Conservation (phyloP, 2,329 filamentous ascomycete species). For the Fusarium citri region DNA sequence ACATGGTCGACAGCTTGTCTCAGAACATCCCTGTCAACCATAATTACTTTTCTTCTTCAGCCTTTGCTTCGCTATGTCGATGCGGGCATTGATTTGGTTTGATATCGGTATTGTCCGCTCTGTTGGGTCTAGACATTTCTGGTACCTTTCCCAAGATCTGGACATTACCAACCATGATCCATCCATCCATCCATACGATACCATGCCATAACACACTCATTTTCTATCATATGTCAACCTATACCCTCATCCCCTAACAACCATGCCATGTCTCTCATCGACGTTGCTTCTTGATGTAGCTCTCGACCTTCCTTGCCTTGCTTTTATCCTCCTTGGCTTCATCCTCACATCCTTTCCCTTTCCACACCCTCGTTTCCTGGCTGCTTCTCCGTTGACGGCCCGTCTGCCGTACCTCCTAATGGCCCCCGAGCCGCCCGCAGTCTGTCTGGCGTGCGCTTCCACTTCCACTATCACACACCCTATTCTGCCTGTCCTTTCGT, state of each 20-base stretch:
- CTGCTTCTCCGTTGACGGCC: slow-evolving; percentile 40
- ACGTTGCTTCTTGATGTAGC: slow-evolving; percentile 45
- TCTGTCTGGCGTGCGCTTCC: slow-evolving; percentile 37
- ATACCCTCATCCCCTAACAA: slow-evolving; percentile 27
- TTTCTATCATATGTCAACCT: slow-evolving; percentile 37
- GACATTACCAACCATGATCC: slow-evolving; percentile 7
- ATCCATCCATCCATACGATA: background rate
- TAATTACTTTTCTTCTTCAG: slow-evolving; percentile 21
- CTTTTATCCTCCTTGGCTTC: slow-evolving; percentile 33
- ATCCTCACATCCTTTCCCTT: slow-evolving; percentile 31
- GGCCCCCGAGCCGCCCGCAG: slow-evolving; percentile 38
- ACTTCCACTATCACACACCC: slow-evolving; percentile 18
- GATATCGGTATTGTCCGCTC: slow-evolving; percentile 19
- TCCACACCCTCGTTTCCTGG: slow-evolving; percentile 39
- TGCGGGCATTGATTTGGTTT: slow-evolving; percentile 2
- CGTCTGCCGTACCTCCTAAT: slow-evolving; percentile 45
- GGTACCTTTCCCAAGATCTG: slow-evolving; percentile 35
- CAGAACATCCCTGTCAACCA: slow-evolving; percentile 32
- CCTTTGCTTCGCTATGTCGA: slow-evolving; percentile 29
- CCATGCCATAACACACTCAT: slow-evolving; percentile 7
- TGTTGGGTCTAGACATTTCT: slow-evolving; percentile 36
- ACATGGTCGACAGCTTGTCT: slow-evolving; percentile 31
- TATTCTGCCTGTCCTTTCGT: slow-evolving; percentile 17
- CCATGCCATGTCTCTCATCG: slow-evolving; percentile 44
- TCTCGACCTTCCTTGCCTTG: slow-evolving; percentile 36